Evolutionary conservation across 2,329 filamentous ascomycete genomes (phyloP), one percentile per base, ranked within the genome.

Genomic region (Didymella pomorum): DNA sequence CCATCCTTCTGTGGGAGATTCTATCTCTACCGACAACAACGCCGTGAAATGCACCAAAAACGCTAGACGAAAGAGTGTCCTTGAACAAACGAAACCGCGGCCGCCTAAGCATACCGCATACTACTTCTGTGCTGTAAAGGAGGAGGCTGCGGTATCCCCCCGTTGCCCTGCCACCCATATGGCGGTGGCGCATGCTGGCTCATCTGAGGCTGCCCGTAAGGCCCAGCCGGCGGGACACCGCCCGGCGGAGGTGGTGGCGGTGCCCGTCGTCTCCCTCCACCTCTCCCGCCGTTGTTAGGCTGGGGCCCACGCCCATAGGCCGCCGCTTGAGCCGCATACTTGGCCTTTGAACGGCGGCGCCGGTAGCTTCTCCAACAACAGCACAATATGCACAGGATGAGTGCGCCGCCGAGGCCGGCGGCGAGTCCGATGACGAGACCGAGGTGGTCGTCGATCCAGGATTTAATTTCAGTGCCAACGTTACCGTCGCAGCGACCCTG

Each of bases 341-440:
- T 60, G 26, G 68, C 68, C 2, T 58, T 54, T 20, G 58, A 68
- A 23, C 59, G 61, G 25, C 73, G 62, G 49, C 73, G 72, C 41
- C 67, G 69, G 68, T 63, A 87, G 43, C 84, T 84, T 66, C 82
- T 83, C 59, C 83, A 78, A 68, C 88, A 83, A 78, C 92, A 97
- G 71, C 84, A 84, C 11, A 89, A 65, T 49, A 97, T 79, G 31
- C 84, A 82, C 44, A 97, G 74, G 16, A 76, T 25, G 18, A 96
- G 71, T 6, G 97, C 80, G 7, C 84, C 86, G 46, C 92, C 94
- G 16, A 96, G 81, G 11, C 87, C 89, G 45, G 82, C 81, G 5
- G 85, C 86, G 11, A 98, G 81, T 23, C 91, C 93, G 63, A 98
- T 97, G 64, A 96, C 89, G 62, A 98, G 86, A 51, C 85, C 80